Percentiles rank a stretch among this genome's conserved stretches.
These are phyloP conservation scores for Candida dendrica DNA, from an alignment of 805 yeast species.

Conservation along the genomic window DNA sequence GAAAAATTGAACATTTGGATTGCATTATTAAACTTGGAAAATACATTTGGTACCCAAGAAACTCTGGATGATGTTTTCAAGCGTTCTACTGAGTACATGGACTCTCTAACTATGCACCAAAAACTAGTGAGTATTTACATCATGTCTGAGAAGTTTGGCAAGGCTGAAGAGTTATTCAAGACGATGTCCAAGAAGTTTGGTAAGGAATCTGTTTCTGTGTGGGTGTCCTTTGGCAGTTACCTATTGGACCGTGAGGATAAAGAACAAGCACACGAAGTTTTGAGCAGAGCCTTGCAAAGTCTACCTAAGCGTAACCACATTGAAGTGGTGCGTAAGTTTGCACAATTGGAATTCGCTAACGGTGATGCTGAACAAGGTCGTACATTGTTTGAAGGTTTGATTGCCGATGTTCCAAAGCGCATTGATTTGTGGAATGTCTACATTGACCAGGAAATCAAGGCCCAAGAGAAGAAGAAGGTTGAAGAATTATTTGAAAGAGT, in stretches of 20 bases:
- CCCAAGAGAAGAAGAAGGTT: constrained; percentile 55
- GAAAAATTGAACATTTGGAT: constrained; percentile 95
- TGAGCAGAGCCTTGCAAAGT: constrained; percentile 65
- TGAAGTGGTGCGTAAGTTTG: constrained; percentile 81
- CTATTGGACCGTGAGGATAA: constrained; percentile 48
- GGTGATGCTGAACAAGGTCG: constrained; percentile 95
- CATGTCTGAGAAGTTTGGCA: constrained; percentile 61
- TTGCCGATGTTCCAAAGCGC: constrained; percentile 86
- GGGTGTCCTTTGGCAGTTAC: constrained; percentile 80
- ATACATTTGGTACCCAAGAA: constrained; percentile 84
- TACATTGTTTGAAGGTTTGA: constrained; percentile 85
- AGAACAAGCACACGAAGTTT: constrained; percentile 63
- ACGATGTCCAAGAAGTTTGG: constrained; percentile 77
- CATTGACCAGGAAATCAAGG: constrained; percentile 85
- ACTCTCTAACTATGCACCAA: constrained; percentile 72
- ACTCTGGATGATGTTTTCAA: constrained; percentile 74
- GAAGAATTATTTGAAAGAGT: constrained; percentile 83
- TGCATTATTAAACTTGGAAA: constrained; percentile 89
- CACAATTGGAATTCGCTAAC: constrained; percentile 75
- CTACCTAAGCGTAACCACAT: constrained; percentile 69
- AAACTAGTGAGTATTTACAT: constrained; percentile 70
- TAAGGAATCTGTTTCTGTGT: constrained; percentile 53
- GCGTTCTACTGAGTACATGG: constrained; percentile 88
- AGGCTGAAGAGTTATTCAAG: constrained; percentile 65
- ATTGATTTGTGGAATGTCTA: constrained; percentile 94